Evolutionary conservation across 768 basidiomycete species (phyloP).

Genomic region (Goffeauzyma gilvescens): DNA sequence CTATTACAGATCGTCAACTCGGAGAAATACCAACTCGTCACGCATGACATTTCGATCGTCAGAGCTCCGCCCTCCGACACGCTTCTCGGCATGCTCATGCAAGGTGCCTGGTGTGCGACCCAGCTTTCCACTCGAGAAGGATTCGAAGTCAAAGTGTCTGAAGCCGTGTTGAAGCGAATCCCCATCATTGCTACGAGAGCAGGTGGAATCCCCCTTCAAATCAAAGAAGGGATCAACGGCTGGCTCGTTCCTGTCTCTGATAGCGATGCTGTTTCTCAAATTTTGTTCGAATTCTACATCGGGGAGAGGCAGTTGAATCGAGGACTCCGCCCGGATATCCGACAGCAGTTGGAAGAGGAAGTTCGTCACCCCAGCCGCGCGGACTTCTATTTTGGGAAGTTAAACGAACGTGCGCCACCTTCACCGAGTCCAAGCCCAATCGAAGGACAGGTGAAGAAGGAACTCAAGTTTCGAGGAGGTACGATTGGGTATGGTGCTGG

Average conservation of each 20-base stretch:
- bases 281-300: conserved; percentile 59
- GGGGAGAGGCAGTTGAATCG: conserved; percentile 36
- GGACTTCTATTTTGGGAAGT: too few species aligned
- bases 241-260: conserved; percentile 63
- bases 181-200: conserved; percentile 69
- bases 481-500: background rate
- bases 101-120: conserved; percentile 69
- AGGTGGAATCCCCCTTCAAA: conserved; percentile 84
- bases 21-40: conserved; percentile 18
- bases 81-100: conserved; percentile 76
- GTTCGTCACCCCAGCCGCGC: too few species aligned
- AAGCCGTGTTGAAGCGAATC: conserved; percentile 68
- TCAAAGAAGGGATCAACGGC: conserved; percentile 71
- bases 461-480: background rate
- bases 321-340: background rate
- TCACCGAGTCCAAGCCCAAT: background rate
- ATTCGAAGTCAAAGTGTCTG: conserved; percentile 88
- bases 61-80: conserved; percentile 44
- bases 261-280: conserved; percentile 51
- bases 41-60: conserved; percentile 48
- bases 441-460: background rate
- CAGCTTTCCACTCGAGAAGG: conserved; percentile 88
- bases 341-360: background rate
- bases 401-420: background rate
- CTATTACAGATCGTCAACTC: conserved; percentile 16